Base-by-base conservation (phyloP, 495 filamentous ascomycete genomes). In the Antarctomyces pellizariae region DNA sequence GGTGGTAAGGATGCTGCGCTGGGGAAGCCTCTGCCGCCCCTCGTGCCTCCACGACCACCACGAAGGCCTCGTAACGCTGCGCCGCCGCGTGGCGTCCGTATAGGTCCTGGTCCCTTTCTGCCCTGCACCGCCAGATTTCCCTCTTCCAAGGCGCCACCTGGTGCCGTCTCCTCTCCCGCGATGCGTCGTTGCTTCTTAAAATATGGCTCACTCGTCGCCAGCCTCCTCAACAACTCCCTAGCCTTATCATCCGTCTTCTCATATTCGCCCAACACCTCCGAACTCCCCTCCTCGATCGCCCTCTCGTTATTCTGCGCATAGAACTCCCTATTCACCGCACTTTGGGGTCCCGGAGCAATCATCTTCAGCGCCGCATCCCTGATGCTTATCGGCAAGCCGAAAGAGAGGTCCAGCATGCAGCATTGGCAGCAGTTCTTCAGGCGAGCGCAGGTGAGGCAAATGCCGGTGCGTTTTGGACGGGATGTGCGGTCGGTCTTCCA, bases 401-500 rank as follows among this genome's bases (percentile, higher is more conserved):
- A 95, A 11, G 74, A 76, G 31, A 97, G 54, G 62, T 97, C 86
- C 25, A 93, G 70, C 79, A 95, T 93, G 56, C 86, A 97, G 50
- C 75, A 91, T 53, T 97, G 86, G 47, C 86, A 97, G 55, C 86
- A 89, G 56, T 93, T 93, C 56, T 90, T 89, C 33, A 91, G 59
- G 13, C 82, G 75, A 7, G 79, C 79, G 53, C 82, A 93, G 5
- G 82, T 91, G n/a, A 93, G 64, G 48, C 82, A 93, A 44, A 93
- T 82, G 36, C 71, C 79, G 22, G 79, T 89, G 25, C 72, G 69
- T 52, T 82, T 83, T 45, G 76, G 73, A 32, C 79, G 75, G 11
- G 78, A 66, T 1, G 77, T 82, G 17, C 82, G 75, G 46, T 89
- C 80, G 32, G 76, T 47, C 8, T 83, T 76, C 84, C 84, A 97